Evolutionary conservation across 345 rosid species (phyloP).

Genomic region (Crucihimalaya himalaica): DNA sequence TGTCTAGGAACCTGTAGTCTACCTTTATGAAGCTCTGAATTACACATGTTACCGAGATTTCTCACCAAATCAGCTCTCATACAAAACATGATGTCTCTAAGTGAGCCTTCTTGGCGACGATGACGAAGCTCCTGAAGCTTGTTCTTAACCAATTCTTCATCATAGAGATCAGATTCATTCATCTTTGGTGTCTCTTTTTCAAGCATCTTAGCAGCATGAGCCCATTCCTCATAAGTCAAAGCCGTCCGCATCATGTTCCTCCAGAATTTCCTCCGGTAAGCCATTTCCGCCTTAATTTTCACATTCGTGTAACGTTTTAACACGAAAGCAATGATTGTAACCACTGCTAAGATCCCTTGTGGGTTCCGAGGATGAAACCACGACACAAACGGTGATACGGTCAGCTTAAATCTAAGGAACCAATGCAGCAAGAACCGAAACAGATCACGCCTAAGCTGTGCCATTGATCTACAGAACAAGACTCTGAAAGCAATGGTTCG

Average conservation of each 20-base stretch:
- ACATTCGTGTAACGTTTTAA: conserved; percentile 85
- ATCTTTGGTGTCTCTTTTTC: conserved; percentile 80
- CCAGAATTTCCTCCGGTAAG: conserved; percentile 95
- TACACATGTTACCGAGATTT: conserved; percentile 98
- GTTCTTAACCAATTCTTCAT: conserved; percentile 84
- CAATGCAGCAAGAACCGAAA: conserved; percentile 47
- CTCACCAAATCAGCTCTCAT: conserved; percentile 97
- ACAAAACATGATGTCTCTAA: conserved; percentile 88
- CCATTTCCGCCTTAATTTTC: conserved; percentile 89
- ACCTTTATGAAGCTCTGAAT: conserved; percentile 95
- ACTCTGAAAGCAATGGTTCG: conserved; percentile 85
- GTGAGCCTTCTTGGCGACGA: conserved; percentile 85
- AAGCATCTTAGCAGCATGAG: conserved; percentile 97
- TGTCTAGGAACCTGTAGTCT: conserved; percentile 91
- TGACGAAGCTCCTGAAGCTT: conserved; percentile 82
- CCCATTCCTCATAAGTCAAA: conserved; percentile 95
- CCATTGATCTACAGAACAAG: conserved; percentile 74
- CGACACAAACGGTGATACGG: conserved; percentile 53
- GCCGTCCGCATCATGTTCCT: conserved; percentile 94
- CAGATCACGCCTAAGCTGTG: conserved; percentile 61
- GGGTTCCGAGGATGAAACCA: conserved; percentile 98
- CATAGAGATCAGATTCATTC: conserved; percentile 79
- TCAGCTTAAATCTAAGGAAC: conserved; percentile 47
- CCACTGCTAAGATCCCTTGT: conserved; percentile 91
- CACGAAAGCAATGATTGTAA: conserved; percentile 79